Evolutionary conservation across 805 yeast genomes (phyloP), one percentile per base, ranked within the genome.

Genomic region (Candida koratica): DNA sequence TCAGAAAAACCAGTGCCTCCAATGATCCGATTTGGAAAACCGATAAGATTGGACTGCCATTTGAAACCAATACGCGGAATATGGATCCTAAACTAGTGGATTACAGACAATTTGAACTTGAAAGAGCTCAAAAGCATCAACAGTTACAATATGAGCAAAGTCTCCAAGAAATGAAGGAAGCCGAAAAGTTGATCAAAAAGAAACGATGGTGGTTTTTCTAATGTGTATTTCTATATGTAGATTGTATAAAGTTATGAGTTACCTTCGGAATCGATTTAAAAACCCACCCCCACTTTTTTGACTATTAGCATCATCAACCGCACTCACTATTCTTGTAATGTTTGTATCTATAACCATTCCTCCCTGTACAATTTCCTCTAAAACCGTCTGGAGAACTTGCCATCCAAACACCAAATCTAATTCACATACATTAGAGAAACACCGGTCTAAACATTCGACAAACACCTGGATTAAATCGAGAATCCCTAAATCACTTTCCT

Each of bases 301-400:
- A 34, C 69, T 64, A 52, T 77, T 77, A 19, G 84, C 82, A 31
- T 76, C 83, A 58, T 84, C 95, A 8, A 84, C 84, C 1, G 93
- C 85, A 2, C 77, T 78, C 5, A 93, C 96, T 23, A 93, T 88
- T 41, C 82, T 77, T 17, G 64, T 53, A 14, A 88, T 86, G 47
- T 81, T 86, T 2, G 97, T 89, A 55, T 93, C 98, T 24, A 93
- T 84, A 6, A 93, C 98, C 94, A 93, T 82, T 0, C 98, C 98
- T 17, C 97, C 98, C 56, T 93, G 97, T 1, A 93, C 81, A 22
- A 93, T 83, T 51, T 93, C 97, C 50, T 82, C 93, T 32, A 89
- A 59, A 2, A 90, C 96, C 2, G 95, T 82, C 55, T 90, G 94
- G 20, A 90, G 65, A 4, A 88, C 94, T 60, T 93, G 97, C 97